Evolutionary conservation across 768 basidiomycete species (phyloP), one percentile per base, ranked within the genome.

Genomic region (Agaricus blazei): DNA sequence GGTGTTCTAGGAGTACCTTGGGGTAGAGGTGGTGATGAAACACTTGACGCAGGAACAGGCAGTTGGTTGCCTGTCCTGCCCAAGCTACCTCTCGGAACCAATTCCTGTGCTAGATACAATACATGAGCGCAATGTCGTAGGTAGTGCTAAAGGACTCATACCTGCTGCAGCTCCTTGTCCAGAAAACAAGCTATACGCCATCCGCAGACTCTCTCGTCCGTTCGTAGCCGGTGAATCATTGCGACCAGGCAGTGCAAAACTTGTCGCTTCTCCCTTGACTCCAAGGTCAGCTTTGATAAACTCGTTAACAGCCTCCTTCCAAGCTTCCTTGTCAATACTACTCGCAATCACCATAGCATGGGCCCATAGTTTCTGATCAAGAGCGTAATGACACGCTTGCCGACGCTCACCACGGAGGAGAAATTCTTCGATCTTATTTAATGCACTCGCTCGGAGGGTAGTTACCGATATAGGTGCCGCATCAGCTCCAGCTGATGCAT

Each of bases 291-390:
- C 75, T 34, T 81, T 81, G 36, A 95, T 67, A 63, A 98, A 99
- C 57, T 95, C 90, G 43, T 79, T 82, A 0, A 92, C 89, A 11
- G 88, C 89, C 58, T 93, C 92, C 63, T 90, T 90, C 93, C 93
- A 98, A 2, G 90, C 78, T 28, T 97, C 94, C 62, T 90, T 91
- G 68, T 96, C 96, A 50, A 97, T 81, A 53, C 90, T 88, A 63
- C 90, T 95, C 9, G 96, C 85, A 59, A 99, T 93, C 53, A 98
- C 70, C 82, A 98, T 84, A 2, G 97, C 96, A 68, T 99, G 97
- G 0, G 92, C 85, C 95, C 96, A 99, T 41, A 98, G 69, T 63
- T 82, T 88, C 68, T 93, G 82, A 56, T 95, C 90, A 42, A 92
- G 75, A 2, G 97, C 96, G 66, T 84, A 94, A 56, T 85, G 84